Percentiles rank a stretch among this genome's conserved stretches.
phyloP scores from a whole-genome alignment of 352 stramenopile species.

The Phytophthora crassamura region DNA sequence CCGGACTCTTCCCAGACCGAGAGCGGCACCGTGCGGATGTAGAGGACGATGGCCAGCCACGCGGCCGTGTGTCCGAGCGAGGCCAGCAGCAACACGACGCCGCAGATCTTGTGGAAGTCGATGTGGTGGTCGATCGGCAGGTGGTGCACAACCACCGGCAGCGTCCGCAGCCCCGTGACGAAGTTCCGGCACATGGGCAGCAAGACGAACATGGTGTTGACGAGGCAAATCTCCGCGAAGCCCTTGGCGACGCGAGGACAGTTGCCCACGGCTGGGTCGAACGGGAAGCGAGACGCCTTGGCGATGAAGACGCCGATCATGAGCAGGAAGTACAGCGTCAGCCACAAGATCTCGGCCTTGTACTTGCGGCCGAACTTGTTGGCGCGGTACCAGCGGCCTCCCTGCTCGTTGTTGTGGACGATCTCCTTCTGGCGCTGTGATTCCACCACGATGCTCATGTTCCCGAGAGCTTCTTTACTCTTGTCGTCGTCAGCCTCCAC shows the following conservation, averaged over 20 bases:
- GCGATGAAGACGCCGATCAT: no score
- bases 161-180: slow-evolving; percentile 55
- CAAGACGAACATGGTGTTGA: slow-evolving; percentile 80
- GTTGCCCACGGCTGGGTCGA: slow-evolving; percentile 62
- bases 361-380: no score
- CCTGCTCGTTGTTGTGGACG: slow-evolving; percentile 17
- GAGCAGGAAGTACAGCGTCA: no score
- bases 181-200: slow-evolving; percentile 81
- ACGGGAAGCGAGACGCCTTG: slow-evolving; percentile 47
- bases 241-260: slow-evolving; percentile 68
- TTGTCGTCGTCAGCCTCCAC: slow-evolving; percentile 33
- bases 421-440: slow-evolving; percentile 19
- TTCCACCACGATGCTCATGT: slow-evolving; percentile 1
- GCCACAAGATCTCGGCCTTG: no score
- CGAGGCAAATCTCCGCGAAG: slow-evolving; percentile 73
- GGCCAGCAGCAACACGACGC: slow-evolving; percentile 70
- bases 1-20: slow-evolving; percentile 51
- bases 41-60: slow-evolving; percentile 66
- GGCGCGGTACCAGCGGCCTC: no score
- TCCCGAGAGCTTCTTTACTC: slow-evolving; percentile 21
- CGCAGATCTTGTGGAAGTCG: slow-evolving; percentile 81
- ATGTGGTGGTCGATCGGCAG: slow-evolving; percentile 73
- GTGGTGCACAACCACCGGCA: slow-evolving; percentile 52
- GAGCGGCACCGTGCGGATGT: slow-evolving; percentile 45
- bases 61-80: slow-evolving; percentile 57